Evolutionary conservation across 176 grass and related monocot species (phyloP).

Genomic region (Eragrostis curvula): DNA sequence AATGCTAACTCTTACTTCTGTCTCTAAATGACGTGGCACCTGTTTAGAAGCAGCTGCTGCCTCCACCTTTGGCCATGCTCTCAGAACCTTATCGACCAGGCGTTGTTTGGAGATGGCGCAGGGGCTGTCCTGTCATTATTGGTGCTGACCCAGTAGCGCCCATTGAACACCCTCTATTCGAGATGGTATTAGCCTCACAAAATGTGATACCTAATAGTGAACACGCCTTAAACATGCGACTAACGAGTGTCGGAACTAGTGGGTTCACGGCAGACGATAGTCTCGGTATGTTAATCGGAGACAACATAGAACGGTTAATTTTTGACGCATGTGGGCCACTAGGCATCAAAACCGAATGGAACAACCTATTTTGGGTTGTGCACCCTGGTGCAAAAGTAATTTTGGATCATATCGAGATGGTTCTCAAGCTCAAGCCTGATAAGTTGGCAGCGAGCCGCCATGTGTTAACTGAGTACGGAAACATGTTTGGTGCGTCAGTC

Average conservation of each 20-base stretch:
- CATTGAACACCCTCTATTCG: slow-evolving; percentile 51
- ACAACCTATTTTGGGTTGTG: slow-evolving; percentile 70
- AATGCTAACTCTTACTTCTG: too few relatives aligned
- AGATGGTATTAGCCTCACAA: slow-evolving; percentile 24
- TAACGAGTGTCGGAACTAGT: neutral
- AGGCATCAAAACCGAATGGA: slow-evolving; percentile 41
- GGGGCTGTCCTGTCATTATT: slow-evolving; percentile 42
- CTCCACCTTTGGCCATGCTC: too few relatives aligned
- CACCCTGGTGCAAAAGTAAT: slow-evolving; percentile 51
- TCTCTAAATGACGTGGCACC: too few relatives aligned
- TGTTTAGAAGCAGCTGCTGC: too few relatives aligned
- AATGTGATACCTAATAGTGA: neutral
- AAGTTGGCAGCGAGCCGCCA: slow-evolving; percentile 36
- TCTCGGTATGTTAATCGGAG: slow-evolving; percentile 26
- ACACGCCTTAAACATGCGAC: neutral
- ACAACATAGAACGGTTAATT: slow-evolving; percentile 57
- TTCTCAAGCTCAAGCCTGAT: slow-evolving; percentile 43
- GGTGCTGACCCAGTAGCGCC: slow-evolving; percentile 48
- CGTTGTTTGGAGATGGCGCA: slow-evolving; percentile 54
- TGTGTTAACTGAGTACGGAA: slow-evolving; percentile 51
- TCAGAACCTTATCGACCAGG: slow-evolving; percentile 53
- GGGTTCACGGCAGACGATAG: neutral
- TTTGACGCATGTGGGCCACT: slow-evolving; percentile 35
- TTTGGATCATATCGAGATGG: slow-evolving; percentile 50
- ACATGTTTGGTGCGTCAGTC: slow-evolving; percentile 56